Evolutionary conservation across 2,329 filamentous ascomycete species (phyloP).

Genomic region (Rugonectria rugulosa): DNA sequence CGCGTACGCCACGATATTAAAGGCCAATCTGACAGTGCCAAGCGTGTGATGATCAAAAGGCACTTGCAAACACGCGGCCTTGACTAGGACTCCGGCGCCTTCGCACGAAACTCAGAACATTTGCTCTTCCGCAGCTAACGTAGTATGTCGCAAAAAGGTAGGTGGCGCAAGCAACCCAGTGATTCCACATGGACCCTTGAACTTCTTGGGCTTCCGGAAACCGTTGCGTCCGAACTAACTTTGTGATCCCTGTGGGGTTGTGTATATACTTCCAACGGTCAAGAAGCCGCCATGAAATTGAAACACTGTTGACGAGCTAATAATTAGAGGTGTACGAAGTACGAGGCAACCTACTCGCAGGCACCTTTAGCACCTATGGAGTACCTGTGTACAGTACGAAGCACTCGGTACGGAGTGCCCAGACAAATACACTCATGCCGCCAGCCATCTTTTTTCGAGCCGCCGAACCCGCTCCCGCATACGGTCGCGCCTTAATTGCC

Average conservation of each 20-base stretch:
- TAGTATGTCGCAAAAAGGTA: conserved; percentile 17
- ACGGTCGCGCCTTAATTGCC: conserved; percentile 28
- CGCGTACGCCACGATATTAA: conserved; percentile 5
- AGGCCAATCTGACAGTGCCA: conserved; percentile 6
- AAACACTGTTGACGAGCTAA: conserved; percentile 24
- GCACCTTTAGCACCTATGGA: too few species aligned
- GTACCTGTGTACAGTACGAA: too few species aligned
- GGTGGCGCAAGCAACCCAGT: conserved; percentile 9
- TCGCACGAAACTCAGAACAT: conserved; percentile 1
- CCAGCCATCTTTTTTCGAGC: conserved; percentile 13
- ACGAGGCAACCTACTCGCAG: too few species aligned
- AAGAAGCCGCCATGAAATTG: conserved; percentile 19
- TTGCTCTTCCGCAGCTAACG: conserved; percentile 6
- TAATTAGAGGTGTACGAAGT: too few species aligned
- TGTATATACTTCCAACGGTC: conserved; percentile 17
- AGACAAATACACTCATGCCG: conserved; percentile 17
- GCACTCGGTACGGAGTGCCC: too few species aligned
- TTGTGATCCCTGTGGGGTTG: conserved; percentile 15
- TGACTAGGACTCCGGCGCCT: neutral
- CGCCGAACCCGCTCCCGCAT: conserved; percentile 21
- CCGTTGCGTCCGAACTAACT: conserved; percentile 17
- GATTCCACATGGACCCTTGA: conserved; percentile 21
- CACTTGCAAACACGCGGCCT: neutral
- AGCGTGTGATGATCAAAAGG: conserved; percentile 6
- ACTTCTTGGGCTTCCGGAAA: conserved; percentile 16